Evolutionary conservation across 23 red algal species (phyloP), one percentile per base, ranked within the genome.

Genomic region (Pyropia haitanensis): DNA sequence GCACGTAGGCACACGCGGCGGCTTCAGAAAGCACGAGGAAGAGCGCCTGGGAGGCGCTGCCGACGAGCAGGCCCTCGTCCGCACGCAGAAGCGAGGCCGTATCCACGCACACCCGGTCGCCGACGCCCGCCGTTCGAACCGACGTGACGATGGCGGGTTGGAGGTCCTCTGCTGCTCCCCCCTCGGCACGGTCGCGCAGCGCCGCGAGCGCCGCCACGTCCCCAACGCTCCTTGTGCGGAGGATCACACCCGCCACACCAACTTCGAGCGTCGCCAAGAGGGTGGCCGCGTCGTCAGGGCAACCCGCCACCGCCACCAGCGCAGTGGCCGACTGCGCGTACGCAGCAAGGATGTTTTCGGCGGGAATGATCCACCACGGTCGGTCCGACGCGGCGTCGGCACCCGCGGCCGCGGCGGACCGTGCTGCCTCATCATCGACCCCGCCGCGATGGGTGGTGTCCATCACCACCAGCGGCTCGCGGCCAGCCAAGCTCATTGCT

Each of bases 51-150:
- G 66, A 74, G 16, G 86, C 70, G 17, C 63, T 81, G 27, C 86
- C 86, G 17, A 90, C 77, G 18, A 90, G 27, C 19, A 90, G 56
- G 19, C 75, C 75, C 27, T 90, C 86, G 27, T 90, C 49, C 68
- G 74, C 75, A 12, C 55, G 29, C 3, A 90, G 65, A 24, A 81
- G 55, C 22, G 65, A 68, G 63, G 74, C 79, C 8, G 61, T 81
- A 60, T 90, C 86, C 16, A 90, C 72, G 28, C 86, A 90, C 17
- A 90, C 86, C 5, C 86, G 75, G 44, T 90, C 76, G 18, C 86
- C 86, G 22, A 74, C 34, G 34, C 76, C 76, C 19, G 75, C 72
- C 5, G 49, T 17, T 12, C 56, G 25, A 12, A 90, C 25, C 14
- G 55, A 32, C 9, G 15, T 30, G 19, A 90, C 70, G 9, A 18